These are phyloP conservation scores for Fusarium newnesense DNA, from an alignment of 2,329 filamentous ascomycete species.

Conservation along the genomic window DNA sequence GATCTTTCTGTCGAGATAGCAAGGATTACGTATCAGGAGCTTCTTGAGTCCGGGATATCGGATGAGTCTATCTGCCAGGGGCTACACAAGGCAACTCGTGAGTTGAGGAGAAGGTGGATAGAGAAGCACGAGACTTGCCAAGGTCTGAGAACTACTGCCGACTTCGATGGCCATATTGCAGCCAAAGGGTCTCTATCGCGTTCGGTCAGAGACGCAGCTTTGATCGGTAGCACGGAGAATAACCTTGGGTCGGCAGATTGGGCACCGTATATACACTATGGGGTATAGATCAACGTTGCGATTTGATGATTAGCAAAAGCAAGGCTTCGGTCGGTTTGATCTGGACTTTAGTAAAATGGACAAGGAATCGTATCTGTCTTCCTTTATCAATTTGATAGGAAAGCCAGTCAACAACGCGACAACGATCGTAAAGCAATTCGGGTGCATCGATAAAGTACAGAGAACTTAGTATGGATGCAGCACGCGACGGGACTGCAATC, in stretches of 20 bases:
- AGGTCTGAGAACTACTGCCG: fast-evolving
- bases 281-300: not conserved
- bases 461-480: no score
- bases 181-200: not conserved
- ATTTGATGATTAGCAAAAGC: fast-evolving
- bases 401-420: no score
- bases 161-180: not conserved
- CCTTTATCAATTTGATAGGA: no score
- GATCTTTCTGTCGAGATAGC: not conserved
- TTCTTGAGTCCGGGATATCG: fast-evolving
- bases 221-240: fast-evolving
- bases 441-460: no score
- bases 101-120: not conserved
- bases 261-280: not conserved
- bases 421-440: no score
- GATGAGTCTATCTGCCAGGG: not conserved
- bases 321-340: no score
- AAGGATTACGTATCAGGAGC: not conserved
- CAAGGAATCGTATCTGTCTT: not conserved
- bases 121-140: no score
- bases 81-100: not conserved
- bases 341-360: no score
- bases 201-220: not conserved
- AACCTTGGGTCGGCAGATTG: not conserved
- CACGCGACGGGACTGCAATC: no score